Evolutionary conservation across 306 rosid species (phyloP).

Genomic region (Pueraria montana): DNA sequence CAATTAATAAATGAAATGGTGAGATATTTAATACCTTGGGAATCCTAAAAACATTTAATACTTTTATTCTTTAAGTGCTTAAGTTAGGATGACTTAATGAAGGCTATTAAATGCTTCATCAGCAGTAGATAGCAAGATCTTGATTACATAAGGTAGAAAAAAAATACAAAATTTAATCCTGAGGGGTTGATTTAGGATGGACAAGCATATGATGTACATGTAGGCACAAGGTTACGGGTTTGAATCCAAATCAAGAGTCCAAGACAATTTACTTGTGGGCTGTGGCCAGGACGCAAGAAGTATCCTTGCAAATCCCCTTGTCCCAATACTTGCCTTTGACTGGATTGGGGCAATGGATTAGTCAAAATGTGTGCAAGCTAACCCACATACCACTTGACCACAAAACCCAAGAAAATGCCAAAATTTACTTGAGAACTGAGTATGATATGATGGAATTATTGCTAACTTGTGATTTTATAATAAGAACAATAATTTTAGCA

Average conservation of each 20-base stretch:
- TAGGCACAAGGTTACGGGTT: not conserved
- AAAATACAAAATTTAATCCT: not conserved
- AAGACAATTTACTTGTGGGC: not conserved
- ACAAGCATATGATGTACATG: not conserved
- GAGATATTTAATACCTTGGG: not conserved
- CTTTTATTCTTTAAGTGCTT: slow-evolving; percentile 7
- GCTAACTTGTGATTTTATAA: not conserved
- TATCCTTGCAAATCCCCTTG: not conserved
- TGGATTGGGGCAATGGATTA: not conserved
- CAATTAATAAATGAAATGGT: slow-evolving; percentile 1
- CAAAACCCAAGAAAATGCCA: not conserved
- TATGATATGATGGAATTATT: not conserved
- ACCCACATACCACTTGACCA: not conserved
- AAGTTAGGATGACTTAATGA: slow-evolving; percentile 5
- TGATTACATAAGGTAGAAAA: not conserved
- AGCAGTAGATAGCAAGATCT: slow-evolving; percentile 19
- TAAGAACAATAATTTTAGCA: not conserved
- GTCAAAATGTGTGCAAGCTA: not conserved
- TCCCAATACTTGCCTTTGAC: slow-evolving; percentile 12
- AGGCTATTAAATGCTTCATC: slow-evolving; percentile 6
- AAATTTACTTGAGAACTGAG: not conserved
- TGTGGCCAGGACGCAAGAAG: not conserved
- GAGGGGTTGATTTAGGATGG: not conserved
- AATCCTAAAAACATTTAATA: not conserved
- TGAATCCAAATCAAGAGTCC: not conserved